A percentile compares a stretch with the other conserved stretches of the same genome.
phyloP scores from a whole-genome alignment of 768 basidiomycete genomes.

The Boletus rubescentipes region DNA sequence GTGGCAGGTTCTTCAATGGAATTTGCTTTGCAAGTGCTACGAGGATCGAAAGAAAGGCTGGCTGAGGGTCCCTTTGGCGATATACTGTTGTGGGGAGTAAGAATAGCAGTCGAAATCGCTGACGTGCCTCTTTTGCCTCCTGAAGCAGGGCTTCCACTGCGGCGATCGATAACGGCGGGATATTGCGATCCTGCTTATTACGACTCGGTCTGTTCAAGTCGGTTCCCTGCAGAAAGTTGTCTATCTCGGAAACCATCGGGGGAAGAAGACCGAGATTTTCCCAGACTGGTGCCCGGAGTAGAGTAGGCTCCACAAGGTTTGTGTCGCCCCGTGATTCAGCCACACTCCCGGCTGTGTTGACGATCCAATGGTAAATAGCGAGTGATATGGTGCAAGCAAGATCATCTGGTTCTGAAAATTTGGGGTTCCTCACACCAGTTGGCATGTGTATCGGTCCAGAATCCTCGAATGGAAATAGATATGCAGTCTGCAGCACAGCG shows the following conservation, averaged over 20 bases:
- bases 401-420: neutral
- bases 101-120: neutral
- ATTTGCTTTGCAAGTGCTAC: neutral
- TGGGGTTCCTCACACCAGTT: neutral
- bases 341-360: neutral
- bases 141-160: neutral
- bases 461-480: neutral
- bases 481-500: conserved; percentile 17
- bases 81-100: neutral
- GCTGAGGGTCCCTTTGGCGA: neutral
- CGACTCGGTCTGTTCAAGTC: too few relatives aligned
- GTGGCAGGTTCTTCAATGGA: neutral
- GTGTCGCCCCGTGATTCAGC: neutral
- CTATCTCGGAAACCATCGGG: too few relatives aligned
- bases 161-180: neutral
- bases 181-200: too few relatives aligned
- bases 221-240: too few relatives aligned
- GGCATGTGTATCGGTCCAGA: neutral
- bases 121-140: neutral
- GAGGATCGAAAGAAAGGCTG: neutral
- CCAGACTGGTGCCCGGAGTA: too few relatives aligned
- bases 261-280: too few relatives aligned
- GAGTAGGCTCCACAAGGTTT: too few relatives aligned
- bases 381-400: neutral
- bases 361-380: neutral